Evolutionary conservation across 1,284 basidiomycete genomes (phyloP).

Genomic region (Moesziomyces sp.): DNA sequence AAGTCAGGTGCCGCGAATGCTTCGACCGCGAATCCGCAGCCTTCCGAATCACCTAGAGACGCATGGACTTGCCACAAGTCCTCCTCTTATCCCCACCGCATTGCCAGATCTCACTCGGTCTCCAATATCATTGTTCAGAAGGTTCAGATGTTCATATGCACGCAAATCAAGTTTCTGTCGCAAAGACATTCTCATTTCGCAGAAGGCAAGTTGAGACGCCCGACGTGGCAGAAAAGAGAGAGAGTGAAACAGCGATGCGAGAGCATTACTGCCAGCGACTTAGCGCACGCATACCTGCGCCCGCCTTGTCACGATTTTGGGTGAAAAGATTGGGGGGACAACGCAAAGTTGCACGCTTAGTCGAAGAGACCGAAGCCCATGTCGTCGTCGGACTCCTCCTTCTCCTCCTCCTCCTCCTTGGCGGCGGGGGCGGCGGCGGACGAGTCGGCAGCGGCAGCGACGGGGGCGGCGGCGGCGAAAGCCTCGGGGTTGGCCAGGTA

Average conservation of each 20-base stretch:
- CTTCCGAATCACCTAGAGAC: conserved; percentile 13
- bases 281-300: neutral
- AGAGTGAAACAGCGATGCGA: neutral
- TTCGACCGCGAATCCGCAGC: conserved; percentile 29
- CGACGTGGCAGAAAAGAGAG: neutral
- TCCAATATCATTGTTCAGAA: neutral
- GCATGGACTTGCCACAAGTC: neutral
- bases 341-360: conserved; percentile 69
- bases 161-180: neutral
- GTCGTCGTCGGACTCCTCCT: conserved; percentile 71
- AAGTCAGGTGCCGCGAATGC: conserved; percentile 56
- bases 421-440: conserved; percentile 72
- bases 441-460: conserved; percentile 73
- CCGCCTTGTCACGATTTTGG: conserved; percentile 1
- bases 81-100: neutral
- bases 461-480: conserved; percentile 82
- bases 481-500: conserved; percentile 97
- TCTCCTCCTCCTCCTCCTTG: conserved; percentile 76
- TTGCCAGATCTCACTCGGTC: too few species aligned
- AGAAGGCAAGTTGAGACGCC: neutral
- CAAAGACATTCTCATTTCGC: neutral
- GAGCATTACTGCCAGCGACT: neutral
- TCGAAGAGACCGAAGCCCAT: conserved; percentile 80
- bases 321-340: neutral
- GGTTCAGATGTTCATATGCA: too few species aligned